Evolutionary conservation across 371 early-diverging fungal genomes (phyloP), one percentile per base, ranked within the genome.

Genomic region (Mucor ambiguus): DNA sequence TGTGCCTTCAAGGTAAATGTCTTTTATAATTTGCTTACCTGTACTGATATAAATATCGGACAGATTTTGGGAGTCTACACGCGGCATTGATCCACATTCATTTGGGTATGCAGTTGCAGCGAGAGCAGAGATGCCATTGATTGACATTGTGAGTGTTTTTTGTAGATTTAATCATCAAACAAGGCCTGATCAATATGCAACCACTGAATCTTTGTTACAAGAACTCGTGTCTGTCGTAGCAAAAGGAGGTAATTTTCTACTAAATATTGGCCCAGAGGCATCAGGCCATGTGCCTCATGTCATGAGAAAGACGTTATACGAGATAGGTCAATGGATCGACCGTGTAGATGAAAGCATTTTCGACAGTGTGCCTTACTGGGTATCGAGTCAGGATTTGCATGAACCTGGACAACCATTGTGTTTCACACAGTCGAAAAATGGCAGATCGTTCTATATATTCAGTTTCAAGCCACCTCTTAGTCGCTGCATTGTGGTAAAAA

Each of bases 241-340:
- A 7, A 72, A 71, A 44, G 78, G 75, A 6, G 78, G 78, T 24
- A 78, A 78, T 46, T 71, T 74, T n/a, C 46, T 78, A 32, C 61
- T 78, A 1, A 75, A 73, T 24, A 73, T 78, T 29, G 75, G 78
- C 3, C 78, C 78, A 0, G 71, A 72, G 20, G 58, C 61, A 3
- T 61, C 71, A 0, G 78, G 78, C 1, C 37, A 22, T 3, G 49
- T 78, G 0, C 71, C 73, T 9, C 20, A 44, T 22, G 61, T 61
- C 4, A 73, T 76, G 73, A 37, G 24, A 18, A 41, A 66, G 0
- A 62, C 63, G 2, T 28, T 76, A 33, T 26, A 20, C 10, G 59
- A 65, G 1, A 76, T 73, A 0, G 76, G 73, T 2, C 32, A 22
- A 24, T 76, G 76, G 76, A 32, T 76, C 14, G 68, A 71, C 16